Evolutionary conservation across 2,329 filamentous ascomycete genomes (phyloP).

Genomic region (Hypoxylon sp.): DNA sequence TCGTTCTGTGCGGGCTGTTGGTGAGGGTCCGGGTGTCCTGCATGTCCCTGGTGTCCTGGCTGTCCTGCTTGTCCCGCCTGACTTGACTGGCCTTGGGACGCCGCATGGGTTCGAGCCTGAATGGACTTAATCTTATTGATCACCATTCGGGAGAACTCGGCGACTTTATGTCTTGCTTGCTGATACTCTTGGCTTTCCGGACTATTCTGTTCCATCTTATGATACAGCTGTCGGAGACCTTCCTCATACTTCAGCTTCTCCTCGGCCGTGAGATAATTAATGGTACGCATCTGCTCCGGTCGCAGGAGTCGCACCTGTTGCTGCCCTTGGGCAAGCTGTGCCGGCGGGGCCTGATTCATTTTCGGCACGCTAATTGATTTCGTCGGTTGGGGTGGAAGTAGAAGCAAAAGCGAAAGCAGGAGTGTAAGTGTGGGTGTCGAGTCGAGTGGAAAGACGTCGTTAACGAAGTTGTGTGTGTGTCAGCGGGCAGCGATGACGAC

Average conservation of each 20-base stretch:
- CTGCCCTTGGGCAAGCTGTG: conserved; percentile 43
- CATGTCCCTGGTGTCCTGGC: not conserved
- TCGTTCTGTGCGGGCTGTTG: conserved; percentile 40
- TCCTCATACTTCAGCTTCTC: conserved; percentile 73
- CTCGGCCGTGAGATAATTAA: conserved; percentile 66
- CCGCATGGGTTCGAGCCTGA: conserved; percentile 52
- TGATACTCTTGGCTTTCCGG: conserved; percentile 64
- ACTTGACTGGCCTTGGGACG: conserved; percentile 40
- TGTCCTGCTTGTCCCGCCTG: conserved; percentile 17
- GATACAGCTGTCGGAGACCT: conserved; percentile 69
- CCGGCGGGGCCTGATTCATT: conserved; percentile 47
- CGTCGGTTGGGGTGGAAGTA: not conserved
- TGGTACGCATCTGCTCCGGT: conserved; percentile 66
- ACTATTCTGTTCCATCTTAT: conserved; percentile 63
- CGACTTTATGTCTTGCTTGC: conserved; percentile 69
- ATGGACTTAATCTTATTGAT: conserved; percentile 61
- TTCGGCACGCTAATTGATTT: not conserved
- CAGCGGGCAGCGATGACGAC: not conserved
- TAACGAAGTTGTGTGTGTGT: not conserved
- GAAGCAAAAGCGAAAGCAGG: no score
- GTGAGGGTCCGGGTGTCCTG: conserved; percentile 23
- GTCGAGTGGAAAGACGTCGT: not conserved
- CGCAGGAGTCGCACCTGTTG: conserved; percentile 53
- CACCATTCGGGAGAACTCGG: conserved; percentile 73
- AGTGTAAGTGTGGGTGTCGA: not conserved